Percentiles rank a stretch among this genome's conserved stretches.
These are phyloP conservation scores for grape (Vitis vinifera) DNA, from an alignment of 164 flowering plant genomes.

Conservation along the genomic window DNA sequence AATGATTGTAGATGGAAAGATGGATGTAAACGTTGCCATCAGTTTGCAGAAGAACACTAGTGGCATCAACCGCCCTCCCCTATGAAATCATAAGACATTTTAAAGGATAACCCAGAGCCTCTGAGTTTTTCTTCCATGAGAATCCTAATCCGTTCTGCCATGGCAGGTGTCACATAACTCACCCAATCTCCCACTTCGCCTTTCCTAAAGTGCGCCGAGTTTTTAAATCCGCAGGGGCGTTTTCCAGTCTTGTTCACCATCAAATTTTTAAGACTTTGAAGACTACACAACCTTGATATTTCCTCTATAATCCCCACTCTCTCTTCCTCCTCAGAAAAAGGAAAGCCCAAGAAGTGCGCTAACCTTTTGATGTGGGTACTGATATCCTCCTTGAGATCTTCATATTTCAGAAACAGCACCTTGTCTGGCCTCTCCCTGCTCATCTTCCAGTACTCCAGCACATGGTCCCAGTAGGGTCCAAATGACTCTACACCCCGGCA, in stretches of 20 bases:
- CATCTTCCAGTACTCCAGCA: constrained; percentile 1
- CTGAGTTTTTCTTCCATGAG: too few species aligned
- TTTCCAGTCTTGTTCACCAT: constrained; percentile 4
- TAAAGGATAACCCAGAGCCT: too few species aligned
- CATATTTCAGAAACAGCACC: constrained; percentile 1
- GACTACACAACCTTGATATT: neutral
- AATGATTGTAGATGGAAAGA: too few species aligned
- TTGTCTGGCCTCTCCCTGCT: neutral
- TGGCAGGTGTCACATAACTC: neutral
- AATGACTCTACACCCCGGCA: neutral
- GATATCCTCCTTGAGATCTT: neutral
- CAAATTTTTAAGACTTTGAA: neutral
- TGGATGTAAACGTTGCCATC: too few species aligned
- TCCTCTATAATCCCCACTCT: neutral
- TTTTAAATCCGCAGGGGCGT: neutral
- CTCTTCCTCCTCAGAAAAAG: neutral
- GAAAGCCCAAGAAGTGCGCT: neutral
- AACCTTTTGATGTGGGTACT: neutral
- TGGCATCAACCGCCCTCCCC: too few species aligned
- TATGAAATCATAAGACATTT: too few species aligned
- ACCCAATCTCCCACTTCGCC: constrained; percentile 6
- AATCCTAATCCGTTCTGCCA: neutral
- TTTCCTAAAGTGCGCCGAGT: neutral
- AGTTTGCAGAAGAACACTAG: too few species aligned
- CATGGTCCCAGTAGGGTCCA: constrained; percentile 9